A percentile compares a stretch with the other conserved stretches of the same genome.
Conservation (phyloP, 2,329 filamentous ascomycete species). For the Incumbomyces lentus region DNA sequence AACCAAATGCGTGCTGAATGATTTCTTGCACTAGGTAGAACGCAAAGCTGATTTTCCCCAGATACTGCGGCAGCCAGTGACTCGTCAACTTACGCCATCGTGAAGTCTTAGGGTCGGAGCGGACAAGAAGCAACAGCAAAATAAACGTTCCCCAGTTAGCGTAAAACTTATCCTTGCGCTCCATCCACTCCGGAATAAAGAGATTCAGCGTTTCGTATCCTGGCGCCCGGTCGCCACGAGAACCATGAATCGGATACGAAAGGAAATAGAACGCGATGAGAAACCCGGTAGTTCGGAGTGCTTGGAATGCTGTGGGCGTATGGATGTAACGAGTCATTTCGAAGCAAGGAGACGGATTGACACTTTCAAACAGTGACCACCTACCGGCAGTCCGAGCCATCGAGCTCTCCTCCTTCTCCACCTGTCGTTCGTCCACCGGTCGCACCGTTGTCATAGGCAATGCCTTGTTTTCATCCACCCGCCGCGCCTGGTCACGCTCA, state of each 20-base stretch:
- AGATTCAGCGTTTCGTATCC: conserved; percentile 33
- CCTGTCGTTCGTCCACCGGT: background rate
- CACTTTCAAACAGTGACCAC: background rate
- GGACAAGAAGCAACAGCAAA: conserved; percentile 34
- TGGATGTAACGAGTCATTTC: background rate
- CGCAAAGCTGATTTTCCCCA: conserved; percentile 39
- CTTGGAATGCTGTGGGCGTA: background rate
- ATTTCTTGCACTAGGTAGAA: conserved; percentile 40
- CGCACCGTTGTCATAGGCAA: background rate
- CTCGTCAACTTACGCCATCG: conserved; percentile 31
- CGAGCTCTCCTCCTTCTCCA: background rate
- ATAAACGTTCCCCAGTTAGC: conserved; percentile 33
- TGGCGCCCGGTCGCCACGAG: conserved; percentile 28
- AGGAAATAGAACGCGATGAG: conserved; percentile 34
- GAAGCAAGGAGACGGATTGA: background rate
- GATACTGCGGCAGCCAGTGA: conserved; percentile 33
- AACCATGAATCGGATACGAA: conserved; percentile 30
- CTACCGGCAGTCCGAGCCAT: background rate
- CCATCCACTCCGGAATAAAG: conserved; percentile 27
- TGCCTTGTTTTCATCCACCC: background rate
- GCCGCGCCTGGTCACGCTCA: conserved; percentile 12
- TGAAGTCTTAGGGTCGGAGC: conserved; percentile 28
- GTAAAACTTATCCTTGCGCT: conserved; percentile 28
- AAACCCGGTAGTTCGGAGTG: conserved; percentile 28
- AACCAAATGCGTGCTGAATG: conserved; percentile 33